Evolutionary conservation across 768 basidiomycete species (phyloP), one percentile per base, ranked within the genome.

Genomic region (Auriscalpium vulgare): DNA sequence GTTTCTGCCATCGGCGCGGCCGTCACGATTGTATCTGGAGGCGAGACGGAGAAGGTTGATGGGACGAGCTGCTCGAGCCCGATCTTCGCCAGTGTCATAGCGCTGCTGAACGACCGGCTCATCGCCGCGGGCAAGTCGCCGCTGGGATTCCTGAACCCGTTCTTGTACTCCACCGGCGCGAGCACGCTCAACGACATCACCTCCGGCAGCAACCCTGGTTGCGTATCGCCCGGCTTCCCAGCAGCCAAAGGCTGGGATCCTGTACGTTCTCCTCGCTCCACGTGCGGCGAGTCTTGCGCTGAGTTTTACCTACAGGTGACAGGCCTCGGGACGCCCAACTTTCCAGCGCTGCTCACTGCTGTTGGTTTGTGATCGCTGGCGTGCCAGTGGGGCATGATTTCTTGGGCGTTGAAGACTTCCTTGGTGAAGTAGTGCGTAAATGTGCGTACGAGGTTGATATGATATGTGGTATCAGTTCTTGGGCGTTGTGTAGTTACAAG

Each of bases 1-100:
- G 65, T 80, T 43, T 64, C 76, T 10, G 76, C 78, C 8, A 60
- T 67, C 53, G 73, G 70, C 5, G 51, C 66, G 19, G 63, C 69
- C 60, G 64, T 70, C 51, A 59, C 59, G 58, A 67, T 72, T 55
- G 58, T 64, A 29, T 46, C 46, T 53, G 50, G 53, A 36, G 56
- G 56, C 13, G n/a, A 58, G 48, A 50, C 50, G 8, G 63, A 50
- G 2, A 36, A 52, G 23, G 66, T 70, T 45, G 63, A 44, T 9
- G 73, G 73, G 8, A 73, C 72, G 17, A 67, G 65, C 53, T 68
- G 67, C 58, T 66, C 71, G 44, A 66, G 61, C 50, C 72, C 71
- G 3, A 67, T 68, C 40, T 69, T 71, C 53, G 69, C 70, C 44
- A 66, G 65, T 62, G 58, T 71, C 55, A 59, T 74, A 54, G 53